Base-by-base conservation (phyloP, 108 stramenopile species). In the Fistulifera solaris region DNA sequence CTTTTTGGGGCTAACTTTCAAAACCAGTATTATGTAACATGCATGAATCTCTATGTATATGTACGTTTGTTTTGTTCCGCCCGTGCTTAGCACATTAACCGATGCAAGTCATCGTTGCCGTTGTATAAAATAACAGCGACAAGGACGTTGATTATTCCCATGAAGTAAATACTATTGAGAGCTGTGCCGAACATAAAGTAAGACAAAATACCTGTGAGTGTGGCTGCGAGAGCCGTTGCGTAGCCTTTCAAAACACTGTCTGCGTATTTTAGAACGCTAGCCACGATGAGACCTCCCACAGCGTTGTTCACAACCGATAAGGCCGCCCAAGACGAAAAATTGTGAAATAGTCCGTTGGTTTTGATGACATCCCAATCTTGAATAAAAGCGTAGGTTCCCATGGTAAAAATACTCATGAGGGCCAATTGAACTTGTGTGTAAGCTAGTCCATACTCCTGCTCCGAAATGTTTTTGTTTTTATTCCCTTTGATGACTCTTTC, bases 401-500 rank as follows among this genome's bases (percentile, higher is more conserved):
- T 52, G 38, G 89, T 83, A 40, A 85, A 62, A 27, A 91, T 47
- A 16, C 77, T 76, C 22, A 77, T 80, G 17, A 61, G 21, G 1
- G 78, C 78, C 13, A 83, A 59, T 56, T 78, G 77, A 63, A 68
- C 78, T 52, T 75, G 73, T 24, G 70, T 75, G 64, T 75, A 68
- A 0, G 73, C 73, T 18, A 61, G 26, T 19, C 26, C 38, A 13
- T 53, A 65, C 3, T 58, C 71, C 17, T 80, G 84, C n/a, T 66
- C 65, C 14, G 90, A 40, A 1, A 50, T 43, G 11, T 53, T 47
- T 25, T 46, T 58, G 0, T 42, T 58, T 47, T 77, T 66, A 17
- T 76, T 63, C 21, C 72, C 73, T 70, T 95, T 95, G 54, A 95
- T 85, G 22, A 97, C 89, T 58, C 88, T 91, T 61, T 96, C 94